A percentile compares a stretch with the other conserved stretches of the same genome.
These are phyloP conservation scores for Westerdykella sp. DNA, from an alignment of 2,329 filamentous ascomycete genomes.

Conservation along the genomic window DNA sequence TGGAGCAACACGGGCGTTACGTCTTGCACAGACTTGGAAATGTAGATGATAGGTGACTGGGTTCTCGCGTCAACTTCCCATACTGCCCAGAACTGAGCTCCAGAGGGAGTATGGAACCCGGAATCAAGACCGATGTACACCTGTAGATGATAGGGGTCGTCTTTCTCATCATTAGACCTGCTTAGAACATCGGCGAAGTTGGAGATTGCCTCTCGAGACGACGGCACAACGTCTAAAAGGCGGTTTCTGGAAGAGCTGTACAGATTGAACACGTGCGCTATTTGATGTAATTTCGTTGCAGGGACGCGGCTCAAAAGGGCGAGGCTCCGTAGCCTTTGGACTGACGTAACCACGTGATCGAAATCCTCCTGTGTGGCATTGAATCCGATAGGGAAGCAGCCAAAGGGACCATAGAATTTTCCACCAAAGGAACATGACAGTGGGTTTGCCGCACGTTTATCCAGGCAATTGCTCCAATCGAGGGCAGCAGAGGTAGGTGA, in stretches of 20 bases:
- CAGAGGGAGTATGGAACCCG: conserved; percentile 31
- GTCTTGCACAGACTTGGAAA: conserved; percentile 33
- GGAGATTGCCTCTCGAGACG: conserved; percentile 16
- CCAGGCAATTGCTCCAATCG: conserved; percentile 26
- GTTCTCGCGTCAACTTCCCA: conserved; percentile 29
- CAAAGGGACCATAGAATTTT: conserved; percentile 20
- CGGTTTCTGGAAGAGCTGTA: conserved; percentile 13
- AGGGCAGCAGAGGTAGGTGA: conserved; percentile 15
- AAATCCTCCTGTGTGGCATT: conserved; percentile 28
- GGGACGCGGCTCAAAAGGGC: conserved; percentile 25
- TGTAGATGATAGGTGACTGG: conserved; percentile 25
- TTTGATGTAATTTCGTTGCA: conserved; percentile 17
- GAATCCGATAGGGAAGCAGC: conserved; percentile 34
- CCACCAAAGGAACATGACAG: conserved; percentile 29
- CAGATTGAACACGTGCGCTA: conserved; percentile 10
- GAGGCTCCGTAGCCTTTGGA: conserved; percentile 24
- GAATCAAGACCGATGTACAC: conserved; percentile 34
- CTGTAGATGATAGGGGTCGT: conserved; percentile 26
- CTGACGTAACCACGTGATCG: conserved; percentile 27
- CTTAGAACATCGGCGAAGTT: conserved; percentile 19
- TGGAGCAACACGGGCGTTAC: conserved; percentile 25
- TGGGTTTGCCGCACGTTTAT: conserved; percentile 22
- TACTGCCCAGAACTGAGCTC: conserved; percentile 32
- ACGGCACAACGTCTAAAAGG: conserved; percentile 15
- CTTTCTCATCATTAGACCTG: conserved; percentile 19